A percentile compares a stretch with the other conserved stretches of the same genome.
Evolutionary conservation across 2,329 filamentous ascomycete species (phyloP).

Genomic region (Phoma sp.): DNA sequence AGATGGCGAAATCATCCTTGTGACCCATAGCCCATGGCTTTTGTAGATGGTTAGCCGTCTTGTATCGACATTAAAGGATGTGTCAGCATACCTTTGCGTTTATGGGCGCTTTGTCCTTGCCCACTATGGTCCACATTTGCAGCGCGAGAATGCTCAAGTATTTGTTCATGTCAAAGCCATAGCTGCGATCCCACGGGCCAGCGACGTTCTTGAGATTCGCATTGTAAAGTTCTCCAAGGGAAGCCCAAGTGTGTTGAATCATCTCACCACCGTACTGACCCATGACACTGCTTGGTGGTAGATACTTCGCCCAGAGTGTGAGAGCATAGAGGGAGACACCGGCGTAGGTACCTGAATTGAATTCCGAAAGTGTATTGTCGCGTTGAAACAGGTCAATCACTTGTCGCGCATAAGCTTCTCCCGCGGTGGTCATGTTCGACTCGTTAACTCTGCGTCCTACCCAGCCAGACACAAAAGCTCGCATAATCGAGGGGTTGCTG

Average conservation of each 20-base stretch:
- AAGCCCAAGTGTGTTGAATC: constrained; percentile 61
- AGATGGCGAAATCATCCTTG: constrained; percentile 64
- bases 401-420: constrained; percentile 62
- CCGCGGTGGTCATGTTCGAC: constrained; percentile 63
- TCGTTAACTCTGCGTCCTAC: constrained; percentile 61
- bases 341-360: constrained; percentile 68
- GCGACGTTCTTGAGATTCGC: constrained; percentile 65
- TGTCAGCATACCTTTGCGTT: constrained; percentile 32
- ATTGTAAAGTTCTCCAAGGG: constrained; percentile 62
- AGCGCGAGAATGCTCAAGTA: constrained; percentile 65
- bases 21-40: constrained; percentile 63
- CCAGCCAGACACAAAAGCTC: constrained; percentile 67
- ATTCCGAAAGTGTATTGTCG: constrained; percentile 65
- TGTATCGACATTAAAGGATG: background rate
- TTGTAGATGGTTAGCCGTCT: constrained; percentile 3
- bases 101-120: constrained; percentile 52
- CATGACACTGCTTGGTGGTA: constrained; percentile 61
- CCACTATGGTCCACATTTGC: constrained; percentile 65
- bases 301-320: constrained; percentile 65
- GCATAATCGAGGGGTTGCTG: constrained; percentile 67
- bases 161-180: constrained; percentile 68
- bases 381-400: constrained; percentile 63
- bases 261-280: constrained; percentile 58
- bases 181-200: constrained; percentile 68
- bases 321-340: constrained; percentile 66